Percentiles rank a stretch among this genome's conserved stretches.
phyloP scores from a whole-genome alignment of 2,329 filamentous ascomycete species.

The Cercospora sp. region DNA sequence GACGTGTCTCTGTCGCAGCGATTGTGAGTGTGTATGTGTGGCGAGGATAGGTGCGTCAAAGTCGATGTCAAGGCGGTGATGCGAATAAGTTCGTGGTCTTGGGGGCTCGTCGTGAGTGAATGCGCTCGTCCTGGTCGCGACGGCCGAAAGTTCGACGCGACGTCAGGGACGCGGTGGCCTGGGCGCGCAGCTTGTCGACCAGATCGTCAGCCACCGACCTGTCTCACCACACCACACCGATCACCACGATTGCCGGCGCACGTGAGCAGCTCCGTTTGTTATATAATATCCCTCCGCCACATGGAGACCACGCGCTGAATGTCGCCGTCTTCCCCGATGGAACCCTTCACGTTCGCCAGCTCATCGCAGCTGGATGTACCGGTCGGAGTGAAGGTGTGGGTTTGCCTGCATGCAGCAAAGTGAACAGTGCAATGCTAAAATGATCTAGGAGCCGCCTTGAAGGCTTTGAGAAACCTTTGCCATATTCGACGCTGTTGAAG shows the following conservation, averaged over 20 bases:
- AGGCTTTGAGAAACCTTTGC: slow-evolving; percentile 72
- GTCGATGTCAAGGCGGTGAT: neutral
- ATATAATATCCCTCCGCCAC: neutral
- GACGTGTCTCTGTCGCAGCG: neutral
- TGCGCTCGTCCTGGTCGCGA: slow-evolving; percentile 9
- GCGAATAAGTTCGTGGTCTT: neutral
- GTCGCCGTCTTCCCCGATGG: slow-evolving; percentile 61
- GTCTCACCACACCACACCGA: neutral
- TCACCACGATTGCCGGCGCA: neutral
- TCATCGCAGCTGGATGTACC: slow-evolving; percentile 80
- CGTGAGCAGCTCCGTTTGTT: neutral
- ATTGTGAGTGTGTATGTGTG: neutral
- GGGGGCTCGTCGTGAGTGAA: neutral
- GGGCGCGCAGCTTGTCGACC: neutral
- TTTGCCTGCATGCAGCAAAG: slow-evolving; percentile 26
- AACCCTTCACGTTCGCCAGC: slow-evolving; percentile 92
- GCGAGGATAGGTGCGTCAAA: neutral
- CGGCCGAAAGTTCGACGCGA: slow-evolving; percentile 7
- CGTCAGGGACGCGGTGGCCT: slow-evolving; percentile 2
- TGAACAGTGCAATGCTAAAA: neutral
- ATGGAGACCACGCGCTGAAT: neutral
- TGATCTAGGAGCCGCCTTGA: slow-evolving; percentile 63
- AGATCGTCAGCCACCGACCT: neutral
- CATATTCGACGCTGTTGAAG: slow-evolving; percentile 75
- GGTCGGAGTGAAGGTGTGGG: slow-evolving; percentile 64